phyloP scores from a whole-genome alignment of 2,329 filamentous ascomycete species.

The Cladosporium sp. region DNA sequence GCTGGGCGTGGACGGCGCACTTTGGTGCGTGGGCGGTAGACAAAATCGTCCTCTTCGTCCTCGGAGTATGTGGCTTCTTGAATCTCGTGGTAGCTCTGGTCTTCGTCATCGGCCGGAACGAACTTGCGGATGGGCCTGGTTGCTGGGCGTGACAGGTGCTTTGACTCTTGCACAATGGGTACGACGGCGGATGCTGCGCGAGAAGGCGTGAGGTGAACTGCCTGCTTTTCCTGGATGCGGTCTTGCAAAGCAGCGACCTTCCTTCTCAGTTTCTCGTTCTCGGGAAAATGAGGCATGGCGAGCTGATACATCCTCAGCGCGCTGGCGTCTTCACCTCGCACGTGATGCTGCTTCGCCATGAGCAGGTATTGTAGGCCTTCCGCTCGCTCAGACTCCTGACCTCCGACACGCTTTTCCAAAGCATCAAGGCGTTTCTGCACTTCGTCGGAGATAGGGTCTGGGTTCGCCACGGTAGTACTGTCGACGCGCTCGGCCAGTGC shows the following conservation, averaged over 20 bases:
- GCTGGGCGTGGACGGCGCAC: constrained; percentile 17
- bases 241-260: constrained; percentile 55
- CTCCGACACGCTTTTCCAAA: constrained; percentile 76
- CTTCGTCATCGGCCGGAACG: constrained; percentile 41
- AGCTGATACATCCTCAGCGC: constrained; percentile 83
- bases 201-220: constrained; percentile 18
- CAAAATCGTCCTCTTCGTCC: constrained; percentile 37
- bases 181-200: background rate
- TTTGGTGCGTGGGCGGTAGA: constrained; percentile 37
- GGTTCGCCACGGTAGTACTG: constrained; percentile 20
- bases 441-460: constrained; percentile 60
- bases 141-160: background rate
- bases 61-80: constrained; percentile 17
- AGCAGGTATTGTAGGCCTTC: constrained; percentile 82
- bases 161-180: background rate
- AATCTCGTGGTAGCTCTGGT: constrained; percentile 55
- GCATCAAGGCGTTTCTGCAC: constrained; percentile 78
- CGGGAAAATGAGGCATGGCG: constrained; percentile 79
- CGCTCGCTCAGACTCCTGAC: constrained; percentile 65
- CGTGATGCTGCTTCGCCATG: constrained; percentile 89
- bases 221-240: constrained; percentile 41
- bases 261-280: constrained; percentile 66
- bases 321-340: constrained; percentile 70
- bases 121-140: constrained; percentile 14
- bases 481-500: constrained; percentile 72